Evolutionary conservation across 768 basidiomycete genomes (phyloP).

Genomic region (Fomitopsis serialis): DNA sequence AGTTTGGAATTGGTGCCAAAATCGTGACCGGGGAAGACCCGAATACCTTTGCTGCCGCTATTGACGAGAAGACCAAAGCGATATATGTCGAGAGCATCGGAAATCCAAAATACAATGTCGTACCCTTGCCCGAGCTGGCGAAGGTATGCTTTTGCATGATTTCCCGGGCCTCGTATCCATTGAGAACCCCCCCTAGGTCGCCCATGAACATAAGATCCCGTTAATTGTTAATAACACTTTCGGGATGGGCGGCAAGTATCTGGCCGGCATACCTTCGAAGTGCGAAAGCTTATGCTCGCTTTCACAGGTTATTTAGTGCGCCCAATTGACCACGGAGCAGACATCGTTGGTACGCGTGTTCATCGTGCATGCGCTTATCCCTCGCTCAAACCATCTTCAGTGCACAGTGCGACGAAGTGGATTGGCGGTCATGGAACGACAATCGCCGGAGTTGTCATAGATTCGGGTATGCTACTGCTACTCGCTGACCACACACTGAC

Average conservation of each 20-base stretch:
- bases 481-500: background rate
- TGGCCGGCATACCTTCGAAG: too few species aligned
- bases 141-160: constrained; percentile 36
- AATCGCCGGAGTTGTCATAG: constrained; percentile 71
- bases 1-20: constrained; percentile 59
- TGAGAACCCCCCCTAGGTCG: constrained; percentile 37
- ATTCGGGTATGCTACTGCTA: constrained; percentile 43
- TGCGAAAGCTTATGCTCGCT: too few species aligned
- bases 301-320: constrained; percentile 48
- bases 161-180: too few species aligned
- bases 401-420: constrained; percentile 83
- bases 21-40: constrained; percentile 56
- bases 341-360: constrained; percentile 50
- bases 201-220: constrained; percentile 68
- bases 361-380: background rate
- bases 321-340: constrained; percentile 72
- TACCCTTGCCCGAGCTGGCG: constrained; percentile 60
- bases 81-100: constrained; percentile 74
- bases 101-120: constrained; percentile 71
- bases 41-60: constrained; percentile 54
- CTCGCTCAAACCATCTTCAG: constrained; percentile 21
- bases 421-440: constrained; percentile 79
- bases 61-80: constrained; percentile 75
- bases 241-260: constrained; percentile 52
- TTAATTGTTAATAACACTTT: constrained; percentile 81